These are phyloP conservation scores for Turnera subulata DNA, from an alignment of 345 rosid species.

Conservation along the genomic window DNA sequence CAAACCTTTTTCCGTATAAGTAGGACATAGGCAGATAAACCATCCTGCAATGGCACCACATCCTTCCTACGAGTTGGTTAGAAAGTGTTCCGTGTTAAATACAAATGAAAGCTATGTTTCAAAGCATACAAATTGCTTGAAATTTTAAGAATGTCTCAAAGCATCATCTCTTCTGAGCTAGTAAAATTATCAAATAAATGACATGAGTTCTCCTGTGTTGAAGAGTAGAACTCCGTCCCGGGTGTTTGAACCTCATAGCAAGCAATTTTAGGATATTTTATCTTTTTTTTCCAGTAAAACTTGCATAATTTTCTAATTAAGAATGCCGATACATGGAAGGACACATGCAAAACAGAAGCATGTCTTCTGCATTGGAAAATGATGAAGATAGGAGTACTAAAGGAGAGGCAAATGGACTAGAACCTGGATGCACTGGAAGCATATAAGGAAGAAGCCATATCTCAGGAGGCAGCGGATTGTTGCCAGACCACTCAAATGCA, in stretches of 20 bases:
- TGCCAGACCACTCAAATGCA: slow-evolving; percentile 93
- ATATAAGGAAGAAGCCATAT: slow-evolving; percentile 92
- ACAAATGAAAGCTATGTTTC: background rate
- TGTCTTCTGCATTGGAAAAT: background rate
- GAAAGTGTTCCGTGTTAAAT: background rate
- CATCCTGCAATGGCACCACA: slow-evolving; percentile 99
- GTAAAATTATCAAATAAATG: too few species aligned
- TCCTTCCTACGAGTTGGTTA: slow-evolving; percentile 64
- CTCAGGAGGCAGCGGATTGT: slow-evolving; percentile 97
- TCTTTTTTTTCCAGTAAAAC: too few species aligned
- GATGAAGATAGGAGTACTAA: background rate
- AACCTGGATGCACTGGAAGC: slow-evolving; percentile 92
- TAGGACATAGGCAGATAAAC: slow-evolving; percentile 98
- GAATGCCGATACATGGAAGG: too few species aligned
- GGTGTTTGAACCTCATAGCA: too few species aligned
- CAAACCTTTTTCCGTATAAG: slow-evolving; percentile 90
- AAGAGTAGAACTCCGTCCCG: too few species aligned
- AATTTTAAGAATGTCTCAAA: too few species aligned
- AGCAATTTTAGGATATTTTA: too few species aligned
- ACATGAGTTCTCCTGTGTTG: too few species aligned
- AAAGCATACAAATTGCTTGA: too few species aligned
- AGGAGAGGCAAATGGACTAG: slow-evolving; percentile 7
- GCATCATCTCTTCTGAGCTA: too few species aligned
- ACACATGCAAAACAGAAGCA: too few species aligned
- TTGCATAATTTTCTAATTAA: too few species aligned